Evolutionary conservation across 1,139 yeast species (phyloP).

Genomic region (Kurtzmaniella quercitrusa): DNA sequence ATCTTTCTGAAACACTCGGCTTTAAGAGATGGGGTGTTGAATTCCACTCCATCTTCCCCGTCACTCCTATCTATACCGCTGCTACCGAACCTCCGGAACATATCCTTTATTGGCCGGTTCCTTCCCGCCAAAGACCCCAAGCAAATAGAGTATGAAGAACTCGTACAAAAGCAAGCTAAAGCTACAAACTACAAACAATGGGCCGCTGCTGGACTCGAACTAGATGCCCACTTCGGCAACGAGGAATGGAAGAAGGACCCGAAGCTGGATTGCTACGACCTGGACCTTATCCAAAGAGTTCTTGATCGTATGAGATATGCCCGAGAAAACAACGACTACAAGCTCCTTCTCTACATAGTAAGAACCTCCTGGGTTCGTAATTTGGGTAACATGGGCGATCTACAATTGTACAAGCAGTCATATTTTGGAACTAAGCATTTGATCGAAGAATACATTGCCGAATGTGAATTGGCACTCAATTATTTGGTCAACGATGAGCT

Average conservation of each 20-base stretch:
- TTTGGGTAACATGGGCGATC: slow-evolving; percentile 84
- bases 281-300: slow-evolving; percentile 50
- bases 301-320: slow-evolving; percentile 60
- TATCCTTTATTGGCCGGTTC: slow-evolving; percentile 10
- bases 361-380: slow-evolving; percentile 85
- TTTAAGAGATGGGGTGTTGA: background rate
- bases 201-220: slow-evolving; percentile 55
- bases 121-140: slow-evolving; percentile 27
- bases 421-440: slow-evolving; percentile 81
- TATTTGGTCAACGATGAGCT: slow-evolving; percentile 38
- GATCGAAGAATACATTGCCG: slow-evolving; percentile 78
- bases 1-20: slow-evolving; percentile 7
- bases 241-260: slow-evolving; percentile 67
- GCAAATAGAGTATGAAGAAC: slow-evolving; percentile 19
- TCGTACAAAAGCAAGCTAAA: slow-evolving; percentile 49
- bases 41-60: background rate
- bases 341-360: slow-evolving; percentile 62
- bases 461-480: slow-evolving; percentile 64
- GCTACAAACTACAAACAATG: slow-evolving; percentile 69
- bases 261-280: slow-evolving; percentile 68
- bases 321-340: slow-evolving; percentile 52
- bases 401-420: slow-evolving; percentile 69
- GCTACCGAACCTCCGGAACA: background rate
- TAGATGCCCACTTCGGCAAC: slow-evolving; percentile 63
- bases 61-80: slow-evolving; percentile 4